phyloP scores from a whole-genome alignment of 768 basidiomycete genomes.

The Cyathus striatus region DNA sequence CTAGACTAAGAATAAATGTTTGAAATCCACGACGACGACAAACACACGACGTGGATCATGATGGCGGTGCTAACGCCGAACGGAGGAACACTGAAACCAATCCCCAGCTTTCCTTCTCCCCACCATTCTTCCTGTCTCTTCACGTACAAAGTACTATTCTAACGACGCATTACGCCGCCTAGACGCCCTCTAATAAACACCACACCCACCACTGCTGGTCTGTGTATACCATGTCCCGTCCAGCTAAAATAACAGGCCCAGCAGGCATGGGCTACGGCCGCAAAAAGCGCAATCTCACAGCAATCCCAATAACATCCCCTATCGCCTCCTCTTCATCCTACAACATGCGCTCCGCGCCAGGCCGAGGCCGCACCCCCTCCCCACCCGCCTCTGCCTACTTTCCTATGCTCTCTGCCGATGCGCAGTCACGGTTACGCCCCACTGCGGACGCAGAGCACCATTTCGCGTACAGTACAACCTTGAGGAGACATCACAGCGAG shows the following conservation, averaged over 20 bases:
- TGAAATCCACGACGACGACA: too few relatives aligned
- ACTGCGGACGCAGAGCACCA: conserved; percentile 64
- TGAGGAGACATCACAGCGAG: conserved; percentile 62
- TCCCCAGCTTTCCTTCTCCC: too few relatives aligned
- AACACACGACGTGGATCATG: too few relatives aligned
- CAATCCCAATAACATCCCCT: conserved; percentile 23
- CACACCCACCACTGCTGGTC: too few relatives aligned
- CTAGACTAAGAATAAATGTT: too few relatives aligned
- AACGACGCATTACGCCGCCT: too few relatives aligned
- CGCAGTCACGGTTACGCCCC: conserved; percentile 46
- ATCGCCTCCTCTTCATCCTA: conserved; percentile 32
- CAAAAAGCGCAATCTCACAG: conserved; percentile 33
- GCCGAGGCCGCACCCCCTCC: conserved; percentile 36
- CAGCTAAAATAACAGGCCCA: conserved; percentile 16
- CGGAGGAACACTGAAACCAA: too few relatives aligned
- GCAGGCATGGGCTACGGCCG: conserved; percentile 38
- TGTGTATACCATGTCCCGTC: conserved; percentile 3
- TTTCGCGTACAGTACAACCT: conserved; percentile 80
- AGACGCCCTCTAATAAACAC: too few relatives aligned
- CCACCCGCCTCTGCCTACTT: conserved; percentile 85
- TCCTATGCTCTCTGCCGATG: conserved; percentile 46
- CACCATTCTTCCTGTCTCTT: too few relatives aligned
- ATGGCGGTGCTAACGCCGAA: too few relatives aligned
- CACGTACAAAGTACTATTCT: too few relatives aligned
- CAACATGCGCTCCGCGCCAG: conserved; percentile 16